Percentiles rank a stretch among this genome's conserved stretches.
Evolutionary conservation across 225 moss, liverwort and hornwort genomes (phyloP).

Genomic region (Physcomitrellopsis africana): DNA sequence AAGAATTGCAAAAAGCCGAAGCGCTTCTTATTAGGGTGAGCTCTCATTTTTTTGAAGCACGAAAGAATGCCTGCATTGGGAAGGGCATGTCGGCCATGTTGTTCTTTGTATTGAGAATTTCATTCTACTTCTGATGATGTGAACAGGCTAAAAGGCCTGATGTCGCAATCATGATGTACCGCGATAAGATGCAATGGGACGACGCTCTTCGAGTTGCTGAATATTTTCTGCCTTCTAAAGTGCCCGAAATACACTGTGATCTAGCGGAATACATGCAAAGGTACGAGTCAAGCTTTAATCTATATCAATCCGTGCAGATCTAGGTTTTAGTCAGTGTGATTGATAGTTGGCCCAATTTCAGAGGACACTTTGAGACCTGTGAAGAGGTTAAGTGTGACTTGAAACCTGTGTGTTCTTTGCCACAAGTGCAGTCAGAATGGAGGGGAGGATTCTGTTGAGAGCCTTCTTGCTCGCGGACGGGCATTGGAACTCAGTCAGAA

Average conservation of each 20-base stretch:
- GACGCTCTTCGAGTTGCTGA: constrained; percentile 85
- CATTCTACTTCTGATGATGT: background rate
- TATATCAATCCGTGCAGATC: background rate
- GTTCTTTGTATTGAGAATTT: background rate
- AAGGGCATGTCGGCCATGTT: no score
- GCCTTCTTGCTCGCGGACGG: constrained; percentile 69
- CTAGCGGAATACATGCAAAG: constrained; percentile 72
- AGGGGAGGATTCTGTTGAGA: constrained; percentile 72
- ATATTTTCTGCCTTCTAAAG: constrained; percentile 65
- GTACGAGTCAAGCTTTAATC: constrained; percentile 25
- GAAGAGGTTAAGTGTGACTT: constrained; percentile 3
- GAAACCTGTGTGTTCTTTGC: constrained; percentile 16
- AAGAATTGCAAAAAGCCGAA: constrained; percentile 78
- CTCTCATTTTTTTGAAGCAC: background rate
- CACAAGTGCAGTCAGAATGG: constrained; percentile 63
- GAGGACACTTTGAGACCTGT: background rate
- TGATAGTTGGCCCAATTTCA: constrained; percentile 4
- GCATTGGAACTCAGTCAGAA: constrained; percentile 72
- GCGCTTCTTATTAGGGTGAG: constrained; percentile 68
- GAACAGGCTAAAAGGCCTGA: constrained; percentile 87
- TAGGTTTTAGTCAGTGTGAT: background rate
- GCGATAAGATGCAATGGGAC: constrained; percentile 79
- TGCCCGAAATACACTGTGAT: constrained; percentile 70
- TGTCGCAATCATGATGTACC: constrained; percentile 85
- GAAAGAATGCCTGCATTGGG: no score